These are phyloP conservation scores for Tausonia pullulans DNA, from an alignment of 1,284 basidiomycete genomes.

Conservation along the genomic window DNA sequence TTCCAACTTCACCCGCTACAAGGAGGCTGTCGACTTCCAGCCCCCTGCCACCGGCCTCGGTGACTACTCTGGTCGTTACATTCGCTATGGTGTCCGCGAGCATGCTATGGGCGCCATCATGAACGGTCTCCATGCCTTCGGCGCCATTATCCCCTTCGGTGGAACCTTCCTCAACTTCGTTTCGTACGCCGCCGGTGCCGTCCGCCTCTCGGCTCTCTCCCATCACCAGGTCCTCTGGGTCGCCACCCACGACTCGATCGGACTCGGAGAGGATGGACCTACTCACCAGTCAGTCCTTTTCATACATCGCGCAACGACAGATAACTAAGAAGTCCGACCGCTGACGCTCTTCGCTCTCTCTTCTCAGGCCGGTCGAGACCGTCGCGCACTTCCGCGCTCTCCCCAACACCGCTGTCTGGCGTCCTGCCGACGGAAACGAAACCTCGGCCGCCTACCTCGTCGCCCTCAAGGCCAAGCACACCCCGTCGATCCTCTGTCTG, in stretches of 20 bases:
- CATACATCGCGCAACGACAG: constrained; percentile 35
- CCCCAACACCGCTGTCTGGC: constrained; percentile 85
- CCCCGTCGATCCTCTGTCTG: constrained; percentile 77
- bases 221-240: constrained; percentile 82
- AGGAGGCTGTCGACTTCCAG: constrained; percentile 82
- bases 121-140: constrained; percentile 79
- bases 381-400: constrained; percentile 74
- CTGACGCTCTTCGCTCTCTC: not conserved
- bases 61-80: constrained; percentile 73
- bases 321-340: not conserved
- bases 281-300: constrained; percentile 56
- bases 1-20: constrained; percentile 74
- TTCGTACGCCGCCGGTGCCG: constrained; percentile 49
- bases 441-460: constrained; percentile 79
- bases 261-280: constrained; percentile 86
- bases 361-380: constrained; percentile 51
- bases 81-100: constrained; percentile 94
- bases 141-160: constrained; percentile 70
- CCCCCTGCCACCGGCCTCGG: constrained; percentile 60
- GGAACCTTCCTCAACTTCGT: constrained; percentile 61
- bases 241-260: constrained; percentile 79
- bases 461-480: constrained; percentile 58
- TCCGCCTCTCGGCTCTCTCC: constrained; percentile 80
- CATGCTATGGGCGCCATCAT: constrained; percentile 94
- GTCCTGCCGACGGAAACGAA: constrained; percentile 85